Percentiles rank a stretch among this genome's conserved stretches.
Conservation (phyloP, 1,284 basidiomycete genomes). For the Cerrena zonata region DNA sequence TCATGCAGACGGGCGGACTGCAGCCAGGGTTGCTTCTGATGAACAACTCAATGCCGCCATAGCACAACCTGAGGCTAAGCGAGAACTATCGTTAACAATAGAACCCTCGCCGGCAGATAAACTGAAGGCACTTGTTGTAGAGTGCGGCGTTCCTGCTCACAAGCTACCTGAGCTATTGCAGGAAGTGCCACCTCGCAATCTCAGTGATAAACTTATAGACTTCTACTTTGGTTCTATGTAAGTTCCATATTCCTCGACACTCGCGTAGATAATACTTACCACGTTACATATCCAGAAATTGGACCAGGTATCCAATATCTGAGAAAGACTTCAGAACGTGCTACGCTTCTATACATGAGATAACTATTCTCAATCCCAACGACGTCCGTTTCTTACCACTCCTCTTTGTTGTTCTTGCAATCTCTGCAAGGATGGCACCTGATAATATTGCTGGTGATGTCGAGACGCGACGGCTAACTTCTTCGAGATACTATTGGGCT, state of each 20-base stretch:
- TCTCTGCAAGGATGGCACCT: conserved; percentile 79
- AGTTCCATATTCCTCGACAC: conserved; percentile 23
- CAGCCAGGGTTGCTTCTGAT: conserved; percentile 12
- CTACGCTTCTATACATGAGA: conserved; percentile 77
- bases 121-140: conserved; percentile 75
- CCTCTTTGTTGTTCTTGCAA: conserved; percentile 90
- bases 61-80: conserved; percentile 20
- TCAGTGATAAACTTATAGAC: conserved; percentile 70
- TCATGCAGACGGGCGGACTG: conserved; percentile 10
- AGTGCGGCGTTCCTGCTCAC: conserved; percentile 84
- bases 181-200: conserved; percentile 74
- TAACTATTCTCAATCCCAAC: conserved; percentile 69
- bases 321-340: conserved; percentile 79
- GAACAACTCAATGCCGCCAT: conserved; percentile 19
- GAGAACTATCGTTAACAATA: conserved; percentile 30
- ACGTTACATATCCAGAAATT: conserved; percentile 63
- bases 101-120: conserved; percentile 74
- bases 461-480: conserved; percentile 68
- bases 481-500: conserved; percentile 88
- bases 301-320: conserved; percentile 89
- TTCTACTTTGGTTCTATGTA: conserved; percentile 75
- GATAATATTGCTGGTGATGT: conserved; percentile 79
- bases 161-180: conserved; percentile 85
- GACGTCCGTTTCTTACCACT: conserved; percentile 86
- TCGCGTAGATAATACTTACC: conserved; percentile 2